A percentile compares a stretch with the other conserved stretches of the same genome.
These are phyloP conservation scores for Kodamaea leandrae DNA, from an alignment of 805 yeast genomes.

Conservation along the genomic window DNA sequence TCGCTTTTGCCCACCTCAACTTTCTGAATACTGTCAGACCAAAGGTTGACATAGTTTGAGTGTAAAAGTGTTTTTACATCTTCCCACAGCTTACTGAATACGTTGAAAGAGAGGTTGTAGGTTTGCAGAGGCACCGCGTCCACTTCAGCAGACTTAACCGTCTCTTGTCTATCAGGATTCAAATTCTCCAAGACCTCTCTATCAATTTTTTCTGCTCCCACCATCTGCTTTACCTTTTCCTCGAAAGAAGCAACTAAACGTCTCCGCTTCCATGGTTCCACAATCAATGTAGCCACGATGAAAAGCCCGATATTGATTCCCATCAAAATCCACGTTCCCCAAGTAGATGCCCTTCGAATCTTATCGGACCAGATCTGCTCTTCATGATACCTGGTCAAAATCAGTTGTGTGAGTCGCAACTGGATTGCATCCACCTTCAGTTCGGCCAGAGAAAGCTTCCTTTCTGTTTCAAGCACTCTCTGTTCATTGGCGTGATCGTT, in stretches of 20 bases:
- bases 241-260: constrained; percentile 82
- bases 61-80: constrained; percentile 6
- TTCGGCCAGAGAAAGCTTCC: constrained; percentile 53
- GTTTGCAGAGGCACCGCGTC: neutral
- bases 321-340: constrained; percentile 94
- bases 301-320: constrained; percentile 79
- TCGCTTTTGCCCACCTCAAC: constrained; percentile 24
- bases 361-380: constrained; percentile 98
- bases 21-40: constrained; percentile 12
- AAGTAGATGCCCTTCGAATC: constrained; percentile 88
- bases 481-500: constrained; percentile 75
- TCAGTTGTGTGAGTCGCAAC: constrained; percentile 66
- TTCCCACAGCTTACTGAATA: constrained; percentile 16
- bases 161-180: neutral
- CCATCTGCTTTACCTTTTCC: constrained; percentile 57
- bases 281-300: constrained; percentile 74
- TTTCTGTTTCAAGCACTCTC: constrained; percentile 51
- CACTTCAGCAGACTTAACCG: neutral
- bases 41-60: constrained; percentile 17
- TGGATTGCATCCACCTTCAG: constrained; percentile 64
- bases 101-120: constrained; percentile 4
- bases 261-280: constrained; percentile 93
- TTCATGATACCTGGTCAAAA: constrained; percentile 87
- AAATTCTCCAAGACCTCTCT: neutral
- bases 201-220: too few species aligned